These are phyloP conservation scores for Ascochyta viciae-villosae DNA, from an alignment of 2,329 filamentous ascomycete genomes.

Conservation along the genomic window DNA sequence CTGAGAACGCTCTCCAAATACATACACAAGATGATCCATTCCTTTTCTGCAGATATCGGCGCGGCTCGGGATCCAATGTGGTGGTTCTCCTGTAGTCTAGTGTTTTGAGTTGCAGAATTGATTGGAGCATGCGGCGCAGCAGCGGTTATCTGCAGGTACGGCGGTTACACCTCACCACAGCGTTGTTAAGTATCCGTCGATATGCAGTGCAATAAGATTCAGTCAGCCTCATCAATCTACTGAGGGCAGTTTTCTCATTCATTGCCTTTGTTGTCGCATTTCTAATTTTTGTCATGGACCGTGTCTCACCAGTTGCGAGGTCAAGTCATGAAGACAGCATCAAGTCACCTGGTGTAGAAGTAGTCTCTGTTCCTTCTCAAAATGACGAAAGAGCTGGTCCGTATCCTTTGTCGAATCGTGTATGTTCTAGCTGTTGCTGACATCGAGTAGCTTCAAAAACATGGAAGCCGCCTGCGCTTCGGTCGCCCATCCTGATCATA, in stretches of 20 bases:
- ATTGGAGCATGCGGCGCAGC: slow-evolving; percentile 19
- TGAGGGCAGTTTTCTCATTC: too few species aligned
- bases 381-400: not conserved
- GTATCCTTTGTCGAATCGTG: not conserved
- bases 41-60: not conserved
- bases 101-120: slow-evolving; percentile 9
- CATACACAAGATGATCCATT: slow-evolving; percentile 10
- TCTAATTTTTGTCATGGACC: not conserved
- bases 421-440: not conserved
- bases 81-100: slow-evolving; percentile 1
- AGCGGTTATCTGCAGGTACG: slow-evolving; percentile 10
- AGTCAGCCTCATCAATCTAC: too few species aligned
- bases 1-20: not conserved
- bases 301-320: not conserved
- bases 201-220: slow-evolving; percentile 3
- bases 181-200: slow-evolving; percentile 8
- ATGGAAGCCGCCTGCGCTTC: slow-evolving; percentile 34
- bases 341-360: not conserved
- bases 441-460: not conserved
- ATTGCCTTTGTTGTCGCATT: too few species aligned
- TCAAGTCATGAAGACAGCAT: not conserved
- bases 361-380: not conserved
- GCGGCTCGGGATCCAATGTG: slow-evolving; percentile 9
- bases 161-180: slow-evolving; percentile 10
- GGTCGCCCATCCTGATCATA: slow-evolving; percentile 19